Base-by-base conservation (phyloP, 192 early-diverging fungal species). In the Lobosporangium transversale region DNA sequence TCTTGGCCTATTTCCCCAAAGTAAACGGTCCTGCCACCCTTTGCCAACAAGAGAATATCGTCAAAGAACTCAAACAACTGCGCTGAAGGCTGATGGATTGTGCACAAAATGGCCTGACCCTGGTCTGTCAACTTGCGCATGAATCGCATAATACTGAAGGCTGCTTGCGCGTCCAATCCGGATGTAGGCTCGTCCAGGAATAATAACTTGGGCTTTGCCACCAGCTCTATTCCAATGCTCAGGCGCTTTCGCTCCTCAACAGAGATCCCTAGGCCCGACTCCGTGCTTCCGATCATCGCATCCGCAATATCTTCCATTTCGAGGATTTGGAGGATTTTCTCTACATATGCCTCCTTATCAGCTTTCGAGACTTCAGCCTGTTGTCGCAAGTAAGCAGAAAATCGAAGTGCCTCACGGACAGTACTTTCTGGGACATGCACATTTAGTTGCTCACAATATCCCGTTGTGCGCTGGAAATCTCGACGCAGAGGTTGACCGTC, bases 121-220 rank as follows among this genome's bases (percentile, higher is more conserved):
- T 85, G 83, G 53, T 87, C 80, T 31, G 90, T 84, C 68, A 89
- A 69, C 58, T 81, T 80, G 58, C 84, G 86, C 86, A 91, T 81
- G 76, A 94, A 91, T 57, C 88, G 84, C 65, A 90, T 81, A 55
- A 92, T 83, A 79, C 92, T 88, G 76, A 88, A 89, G 0, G 92
- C 89, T 17, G 91, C 83, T 67, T 95, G 93, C 6, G 89, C 87
- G 78, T 92, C 90, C 15, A 92, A 81, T 32, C 95, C 95, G 20
- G 91, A 93, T 5, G 94, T 96, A 47, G 95, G 95, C 67, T 92
- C 95, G 80, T 95, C 94, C 57, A 96, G 82, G 84, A 97, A 93
- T 32, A 97, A 85, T 42, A 92, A 78, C 68, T 90, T 88, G 23
- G 91, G 90, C 81, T 90, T 83, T 20, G 93, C 85, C 14, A 95